Evolutionary conservation across 2,329 filamentous ascomycete species (phyloP).

Genomic region (Fusarium verrucosum): DNA sequence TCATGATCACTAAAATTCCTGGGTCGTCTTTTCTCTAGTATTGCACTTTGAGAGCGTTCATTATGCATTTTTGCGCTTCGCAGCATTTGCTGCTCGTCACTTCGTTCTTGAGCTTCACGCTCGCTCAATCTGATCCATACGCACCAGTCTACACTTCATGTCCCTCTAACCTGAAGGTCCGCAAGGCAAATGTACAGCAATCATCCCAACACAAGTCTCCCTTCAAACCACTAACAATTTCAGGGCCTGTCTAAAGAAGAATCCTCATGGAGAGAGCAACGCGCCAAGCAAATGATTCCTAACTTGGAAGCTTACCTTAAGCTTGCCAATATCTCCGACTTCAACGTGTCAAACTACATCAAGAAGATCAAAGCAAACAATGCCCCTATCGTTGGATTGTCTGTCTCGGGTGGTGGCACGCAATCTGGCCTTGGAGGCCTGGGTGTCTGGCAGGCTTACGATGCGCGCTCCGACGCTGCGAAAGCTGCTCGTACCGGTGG

Average conservation of each 20-base stretch:
- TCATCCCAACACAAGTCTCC: fast-evolving
- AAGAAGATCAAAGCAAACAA: constrained; percentile 30
- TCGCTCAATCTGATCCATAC: constrained; percentile 24
- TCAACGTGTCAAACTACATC: constrained; percentile 38
- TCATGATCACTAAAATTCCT: neutral
- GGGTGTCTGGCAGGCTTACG: constrained; percentile 44
- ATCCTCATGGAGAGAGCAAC: constrained; percentile 30
- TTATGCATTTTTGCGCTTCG: neutral
- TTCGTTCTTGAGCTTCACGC: neutral
- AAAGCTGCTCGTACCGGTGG: constrained; percentile 38
- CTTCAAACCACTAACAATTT: fast-evolving
- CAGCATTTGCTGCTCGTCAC: neutral
- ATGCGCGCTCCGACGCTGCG: constrained; percentile 35
- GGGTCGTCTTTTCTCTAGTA: too few species aligned
- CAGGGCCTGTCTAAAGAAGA: constrained; percentile 41
- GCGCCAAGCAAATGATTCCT: constrained; percentile 35
- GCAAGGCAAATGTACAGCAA: constrained; percentile 9
- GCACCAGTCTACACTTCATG: constrained; percentile 25
- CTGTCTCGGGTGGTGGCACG: constrained; percentile 43
- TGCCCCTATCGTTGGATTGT: constrained; percentile 39
- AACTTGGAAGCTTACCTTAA: constrained; percentile 37
- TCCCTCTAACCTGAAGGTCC: constrained; percentile 14
- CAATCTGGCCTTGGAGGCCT: constrained; percentile 45
- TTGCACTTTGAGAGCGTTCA: fast-evolving
- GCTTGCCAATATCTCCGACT: constrained; percentile 31